These are phyloP conservation scores for Zygotorulaspora florentina DNA, from an alignment of 805 yeast genomes.

Conservation along the genomic window DNA sequence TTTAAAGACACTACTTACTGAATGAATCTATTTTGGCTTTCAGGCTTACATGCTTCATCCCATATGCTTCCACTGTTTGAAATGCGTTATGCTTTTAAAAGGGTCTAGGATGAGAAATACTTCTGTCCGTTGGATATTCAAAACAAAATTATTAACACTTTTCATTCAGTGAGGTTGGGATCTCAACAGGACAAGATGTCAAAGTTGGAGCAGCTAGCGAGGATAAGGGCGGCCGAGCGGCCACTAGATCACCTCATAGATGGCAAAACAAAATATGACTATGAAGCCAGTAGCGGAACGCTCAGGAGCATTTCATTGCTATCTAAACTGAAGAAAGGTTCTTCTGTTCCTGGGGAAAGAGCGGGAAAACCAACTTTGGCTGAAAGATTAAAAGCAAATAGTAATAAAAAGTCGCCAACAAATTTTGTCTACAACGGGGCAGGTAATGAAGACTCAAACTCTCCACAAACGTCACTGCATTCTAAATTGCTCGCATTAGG, in stretches of 20 bases:
- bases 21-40: neutral
- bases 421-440: neutral
- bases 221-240: slow-evolving; percentile 10
- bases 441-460: neutral
- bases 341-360: neutral
- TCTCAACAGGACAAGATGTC: slow-evolving; percentile 11
- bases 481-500: slow-evolving; percentile 14
- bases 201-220: slow-evolving; percentile 17
- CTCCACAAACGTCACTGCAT: slow-evolving; percentile 10
- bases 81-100: slow-evolving; percentile 1
- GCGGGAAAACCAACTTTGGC: slow-evolving; percentile 5
- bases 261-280: neutral
- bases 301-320: slow-evolving; percentile 11
- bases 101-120: slow-evolving; percentile 1
- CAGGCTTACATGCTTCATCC: neutral
- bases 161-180: slow-evolving; percentile 11
- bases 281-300: neutral
- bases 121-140: slow-evolving; percentile 1
- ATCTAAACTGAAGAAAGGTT: slow-evolving; percentile 9
- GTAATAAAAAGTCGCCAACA: neutral
- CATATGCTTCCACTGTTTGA: neutral
- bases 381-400: slow-evolving; percentile 4
- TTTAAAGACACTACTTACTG: neutral
- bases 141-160: slow-evolving; percentile 11
- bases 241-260: neutral